These are phyloP conservation scores for Eucalyptus pauciflora DNA, from an alignment of 345 rosid species.

Conservation along the genomic window DNA sequence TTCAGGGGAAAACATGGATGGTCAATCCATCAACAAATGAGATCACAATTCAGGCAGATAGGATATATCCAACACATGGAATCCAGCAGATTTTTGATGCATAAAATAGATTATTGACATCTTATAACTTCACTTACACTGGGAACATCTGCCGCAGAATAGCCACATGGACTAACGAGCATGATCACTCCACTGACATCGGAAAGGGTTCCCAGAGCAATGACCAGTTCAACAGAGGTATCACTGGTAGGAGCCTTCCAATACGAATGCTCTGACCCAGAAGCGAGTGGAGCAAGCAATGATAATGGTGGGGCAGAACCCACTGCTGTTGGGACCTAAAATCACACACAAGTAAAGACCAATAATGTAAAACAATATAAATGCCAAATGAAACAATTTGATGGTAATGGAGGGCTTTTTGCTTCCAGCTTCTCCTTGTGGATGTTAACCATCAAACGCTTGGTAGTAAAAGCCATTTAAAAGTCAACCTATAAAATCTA, in stretches of 20 bases:
- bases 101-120: not conserved
- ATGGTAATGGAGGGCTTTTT: not conserved
- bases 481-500: not conserved
- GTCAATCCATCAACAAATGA: not conserved
- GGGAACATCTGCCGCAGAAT: conserved; percentile 77
- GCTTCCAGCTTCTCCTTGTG: not conserved
- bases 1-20: not conserved
- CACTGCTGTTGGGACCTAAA: no score
- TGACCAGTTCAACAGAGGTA: conserved; percentile 50
- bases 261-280: conserved; percentile 45
- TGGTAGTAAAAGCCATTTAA: not conserved
- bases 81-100: no score
- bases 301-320: conserved; percentile 79
- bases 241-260: conserved; percentile 87
- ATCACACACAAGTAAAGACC: not conserved
- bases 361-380: not conserved
- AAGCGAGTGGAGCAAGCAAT: conserved; percentile 57
- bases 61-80: not conserved
- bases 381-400: not conserved
- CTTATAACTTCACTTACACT: conserved; percentile 27
- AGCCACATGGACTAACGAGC: conserved; percentile 91
- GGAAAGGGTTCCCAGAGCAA: conserved; percentile 56
- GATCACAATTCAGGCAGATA: not conserved
- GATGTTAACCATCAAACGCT: not conserved
- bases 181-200: no score